These are phyloP conservation scores for Tetrapisispora arboricola DNA, from an alignment of 805 yeast species.

Conservation along the genomic window DNA sequence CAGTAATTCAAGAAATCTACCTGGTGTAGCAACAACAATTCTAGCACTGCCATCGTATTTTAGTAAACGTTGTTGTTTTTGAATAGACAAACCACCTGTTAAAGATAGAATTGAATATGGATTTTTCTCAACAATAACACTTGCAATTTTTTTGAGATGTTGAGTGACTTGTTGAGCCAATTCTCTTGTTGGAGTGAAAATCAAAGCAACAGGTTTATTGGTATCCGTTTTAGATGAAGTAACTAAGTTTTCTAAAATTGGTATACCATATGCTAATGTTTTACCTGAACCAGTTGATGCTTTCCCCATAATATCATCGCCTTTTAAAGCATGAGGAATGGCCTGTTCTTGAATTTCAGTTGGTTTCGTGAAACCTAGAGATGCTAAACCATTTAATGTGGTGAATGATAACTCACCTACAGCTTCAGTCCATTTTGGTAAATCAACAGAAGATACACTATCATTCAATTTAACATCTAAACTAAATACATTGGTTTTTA, in stretches of 20 bases:
- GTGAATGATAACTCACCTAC: constrained; percentile 38
- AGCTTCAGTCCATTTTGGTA: constrained; percentile 52
- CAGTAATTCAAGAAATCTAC: constrained; percentile 74
- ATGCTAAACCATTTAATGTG: constrained; percentile 50
- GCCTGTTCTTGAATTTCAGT: constrained; percentile 74
- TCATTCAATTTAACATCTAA: constrained; percentile 13
- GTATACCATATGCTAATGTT: constrained; percentile 90
- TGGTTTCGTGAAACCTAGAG: constrained; percentile 54
- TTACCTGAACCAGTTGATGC: constrained; percentile 98
- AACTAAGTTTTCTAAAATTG: constrained; percentile 61
- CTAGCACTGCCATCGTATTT: constrained; percentile 55
- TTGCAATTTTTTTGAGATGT: constrained; percentile 49
- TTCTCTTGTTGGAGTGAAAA: constrained; percentile 94
- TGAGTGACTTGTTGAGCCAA: constrained; percentile 86
- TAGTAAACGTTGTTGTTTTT: constrained; percentile 79
- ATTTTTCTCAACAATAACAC: constrained; percentile 34
- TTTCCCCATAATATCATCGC: constrained; percentile 82
- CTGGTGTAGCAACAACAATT: constrained; percentile 89
- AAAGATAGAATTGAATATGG: constrained; percentile 58
- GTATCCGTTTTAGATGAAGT: constrained; percentile 7
- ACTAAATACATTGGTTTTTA: constrained; percentile 22
- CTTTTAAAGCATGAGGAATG: constrained; percentile 64
- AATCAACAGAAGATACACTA: constrained; percentile 32
- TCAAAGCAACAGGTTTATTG: constrained; percentile 53
- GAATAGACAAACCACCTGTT: constrained; percentile 93